phyloP scores from a whole-genome alignment of 2,329 filamentous ascomycete genomes.

The Cladosporium sp. region DNA sequence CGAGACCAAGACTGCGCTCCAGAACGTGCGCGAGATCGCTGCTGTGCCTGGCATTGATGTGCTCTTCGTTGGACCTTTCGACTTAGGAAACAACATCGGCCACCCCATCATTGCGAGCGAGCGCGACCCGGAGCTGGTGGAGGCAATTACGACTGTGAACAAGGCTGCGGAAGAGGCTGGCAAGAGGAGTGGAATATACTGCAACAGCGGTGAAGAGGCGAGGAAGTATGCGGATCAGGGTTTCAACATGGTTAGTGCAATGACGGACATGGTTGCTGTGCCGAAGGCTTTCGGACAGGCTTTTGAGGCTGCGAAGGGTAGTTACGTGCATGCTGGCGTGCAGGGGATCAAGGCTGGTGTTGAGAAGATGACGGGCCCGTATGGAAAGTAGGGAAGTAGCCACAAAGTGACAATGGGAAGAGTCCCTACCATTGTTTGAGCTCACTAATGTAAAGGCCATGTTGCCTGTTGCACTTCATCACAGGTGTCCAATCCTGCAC shows the following conservation, averaged over 20 bases:
- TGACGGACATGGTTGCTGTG: slow-evolving; percentile 38
- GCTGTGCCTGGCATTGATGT: slow-evolving; percentile 56
- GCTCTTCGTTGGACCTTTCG: slow-evolving; percentile 57
- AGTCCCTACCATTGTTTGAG: background rate
- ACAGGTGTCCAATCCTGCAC: no score
- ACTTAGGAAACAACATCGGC: slow-evolving; percentile 61
- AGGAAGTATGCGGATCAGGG: slow-evolving; percentile 55
- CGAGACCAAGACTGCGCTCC: slow-evolving; percentile 47
- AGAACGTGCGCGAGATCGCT: slow-evolving; percentile 52
- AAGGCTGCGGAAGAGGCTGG: slow-evolving; percentile 54
- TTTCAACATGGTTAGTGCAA: slow-evolving; percentile 55
- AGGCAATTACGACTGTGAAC: slow-evolving; percentile 55
- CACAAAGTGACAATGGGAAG: background rate
- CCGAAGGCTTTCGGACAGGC: slow-evolving; percentile 33
- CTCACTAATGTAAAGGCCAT: background rate
- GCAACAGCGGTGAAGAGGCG: slow-evolving; percentile 54
- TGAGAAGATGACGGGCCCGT: slow-evolving; percentile 27
- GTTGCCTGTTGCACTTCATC: background rate
- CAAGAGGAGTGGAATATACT: slow-evolving; percentile 59
- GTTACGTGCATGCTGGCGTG: slow-evolving; percentile 30
- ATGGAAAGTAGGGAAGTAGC: slow-evolving; percentile 15
- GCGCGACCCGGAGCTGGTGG: slow-evolving; percentile 54
- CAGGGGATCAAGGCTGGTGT: slow-evolving; percentile 30
- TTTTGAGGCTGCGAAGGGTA: slow-evolving; percentile 32
- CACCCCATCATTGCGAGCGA: slow-evolving; percentile 50